phyloP scores from a whole-genome alignment of 352 stramenopile species.

The Achlya hypogyna region DNA sequence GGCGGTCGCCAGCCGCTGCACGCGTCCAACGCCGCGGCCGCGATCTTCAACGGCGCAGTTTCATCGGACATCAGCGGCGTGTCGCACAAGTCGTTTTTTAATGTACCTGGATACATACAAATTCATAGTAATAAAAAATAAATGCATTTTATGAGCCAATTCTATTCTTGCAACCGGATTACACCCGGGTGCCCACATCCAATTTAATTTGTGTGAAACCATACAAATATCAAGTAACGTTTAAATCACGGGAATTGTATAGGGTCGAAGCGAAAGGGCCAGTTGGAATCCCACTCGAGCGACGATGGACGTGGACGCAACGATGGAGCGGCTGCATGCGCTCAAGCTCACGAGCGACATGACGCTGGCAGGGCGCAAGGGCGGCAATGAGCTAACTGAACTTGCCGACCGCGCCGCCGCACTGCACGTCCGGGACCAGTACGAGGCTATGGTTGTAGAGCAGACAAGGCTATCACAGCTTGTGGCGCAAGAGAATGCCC shows the following conservation, averaged over 20 bases:
- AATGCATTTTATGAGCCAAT: background rate
- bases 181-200: no score
- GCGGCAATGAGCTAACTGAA: no score
- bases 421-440: constrained; percentile 3
- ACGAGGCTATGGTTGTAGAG: constrained; percentile 12
- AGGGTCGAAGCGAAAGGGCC: background rate
- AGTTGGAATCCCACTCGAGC: background rate
- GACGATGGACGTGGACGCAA: constrained; percentile 9
- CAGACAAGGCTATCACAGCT: constrained; percentile 4
- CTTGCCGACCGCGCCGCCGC: background rate
- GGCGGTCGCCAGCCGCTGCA: no score
- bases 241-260: background rate
- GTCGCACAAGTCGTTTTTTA: background rate
- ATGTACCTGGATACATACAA: background rate
- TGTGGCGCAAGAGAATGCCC: constrained; percentile 3
- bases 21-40: background rate
- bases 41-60: background rate
- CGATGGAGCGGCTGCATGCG: constrained; percentile 14
- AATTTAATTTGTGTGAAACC: no score
- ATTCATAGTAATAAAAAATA: background rate
- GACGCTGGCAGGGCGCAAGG: background rate
- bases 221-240: background rate
- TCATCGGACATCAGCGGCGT: background rate
- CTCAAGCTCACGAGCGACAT: constrained; percentile 16
- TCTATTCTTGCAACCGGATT: no score